Percentiles rank a stretch among this genome's conserved stretches.
phyloP scores from a whole-genome alignment of 2,329 filamentous ascomycete genomes.

The Cordyceps cateniannulata region DNA sequence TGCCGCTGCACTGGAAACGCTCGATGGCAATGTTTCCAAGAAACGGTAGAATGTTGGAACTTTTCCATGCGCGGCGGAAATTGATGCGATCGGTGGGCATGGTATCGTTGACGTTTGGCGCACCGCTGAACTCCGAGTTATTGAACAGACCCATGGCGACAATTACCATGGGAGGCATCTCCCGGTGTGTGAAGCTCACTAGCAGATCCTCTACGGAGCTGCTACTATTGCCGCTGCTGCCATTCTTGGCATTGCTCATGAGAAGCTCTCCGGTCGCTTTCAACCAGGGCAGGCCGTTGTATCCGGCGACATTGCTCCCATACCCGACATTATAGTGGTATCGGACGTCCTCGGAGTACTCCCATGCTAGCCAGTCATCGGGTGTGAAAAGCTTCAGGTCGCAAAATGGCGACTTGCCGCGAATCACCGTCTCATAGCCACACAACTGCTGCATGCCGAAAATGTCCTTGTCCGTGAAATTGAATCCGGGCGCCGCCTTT shows the following conservation, averaged over 20 bases:
- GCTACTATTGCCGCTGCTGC: conserved; percentile 6
- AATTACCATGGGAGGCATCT: conserved; percentile 59
- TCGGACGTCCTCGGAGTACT: conserved; percentile 57
- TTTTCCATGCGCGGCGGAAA: conserved; percentile 56
- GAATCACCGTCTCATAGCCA: conserved; percentile 59
- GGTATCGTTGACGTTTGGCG: conserved; percentile 49
- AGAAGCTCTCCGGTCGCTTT: conserved; percentile 52
- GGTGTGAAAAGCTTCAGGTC: conserved; percentile 51
- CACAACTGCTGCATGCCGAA: conserved; percentile 61
- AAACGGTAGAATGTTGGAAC: conserved; percentile 57
- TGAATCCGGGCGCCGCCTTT: conserved; percentile 47
- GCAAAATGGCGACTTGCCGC: conserved; percentile 56
- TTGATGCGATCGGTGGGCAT: conserved; percentile 60
- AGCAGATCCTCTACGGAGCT: conserved; percentile 48
- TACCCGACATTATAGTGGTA: conserved; percentile 64
- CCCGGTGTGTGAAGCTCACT: conserved; percentile 63
- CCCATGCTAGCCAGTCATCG: conserved; percentile 60
- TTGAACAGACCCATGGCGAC: conserved; percentile 66
- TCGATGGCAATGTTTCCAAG: conserved; percentile 61
- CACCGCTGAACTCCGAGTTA: conserved; percentile 51
- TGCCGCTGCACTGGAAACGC: conserved; percentile 52
- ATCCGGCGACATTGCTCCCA: conserved; percentile 49
- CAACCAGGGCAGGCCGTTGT: conserved; percentile 60
- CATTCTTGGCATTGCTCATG: conserved; percentile 24
- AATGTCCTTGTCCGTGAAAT: conserved; percentile 57